Base-by-base conservation (phyloP, 2,329 filamentous ascomycete species). In the Fonsecaea pedrosoi region DNA sequence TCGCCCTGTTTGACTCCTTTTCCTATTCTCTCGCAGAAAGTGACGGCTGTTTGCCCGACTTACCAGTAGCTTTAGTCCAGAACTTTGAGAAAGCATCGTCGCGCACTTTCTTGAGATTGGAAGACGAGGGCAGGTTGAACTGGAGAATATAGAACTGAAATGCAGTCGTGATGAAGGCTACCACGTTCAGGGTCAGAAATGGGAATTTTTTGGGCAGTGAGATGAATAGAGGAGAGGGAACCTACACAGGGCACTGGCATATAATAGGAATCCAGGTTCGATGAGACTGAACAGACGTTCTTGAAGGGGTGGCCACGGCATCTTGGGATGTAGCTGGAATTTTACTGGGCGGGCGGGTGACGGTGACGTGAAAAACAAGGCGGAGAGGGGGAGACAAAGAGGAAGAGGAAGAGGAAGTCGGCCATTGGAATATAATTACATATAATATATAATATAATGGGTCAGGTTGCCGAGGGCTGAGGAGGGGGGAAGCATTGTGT, bases 11-110 rank as follows among this genome's bases (percentile, higher is more conserved):
- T 10, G 12, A 6, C 18, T 12, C 25, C 4, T 3, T 42, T 42
- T 4, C 15, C 13, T 4, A 42, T 50, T 21, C 42, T 15, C n/a
- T 25, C 18, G n/a, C 15, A 48, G n/a, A 48, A 9, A 2, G 18
- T 50, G 15, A 50, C 12, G 45, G 9, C 8, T 12, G 45, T 18
- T 8, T 15, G 9, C 8, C 3, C 18, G 55, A 37, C 74, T 71
- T 61, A 80, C 78, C 72, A 13, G 74, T 78, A 62, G 78, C 77
- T 15, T 76, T 74, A 48, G 80, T 71, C 79, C 79, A 81, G 70
- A 80, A 81, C 18, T 72, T 73, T 15, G 77, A 75, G 69, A 81
- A 81, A 7, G 78, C 75, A 66, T 81, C 78, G 57, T 79, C 77
- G 21, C 78, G 75, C 7, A 81, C 72, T 68, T 73, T 70, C n/a